Percentiles rank a stretch among this genome's conserved stretches.
Conservation (phyloP, 2,329 filamentous ascomycete species). For the Apiospora rasikravindrae region DNA sequence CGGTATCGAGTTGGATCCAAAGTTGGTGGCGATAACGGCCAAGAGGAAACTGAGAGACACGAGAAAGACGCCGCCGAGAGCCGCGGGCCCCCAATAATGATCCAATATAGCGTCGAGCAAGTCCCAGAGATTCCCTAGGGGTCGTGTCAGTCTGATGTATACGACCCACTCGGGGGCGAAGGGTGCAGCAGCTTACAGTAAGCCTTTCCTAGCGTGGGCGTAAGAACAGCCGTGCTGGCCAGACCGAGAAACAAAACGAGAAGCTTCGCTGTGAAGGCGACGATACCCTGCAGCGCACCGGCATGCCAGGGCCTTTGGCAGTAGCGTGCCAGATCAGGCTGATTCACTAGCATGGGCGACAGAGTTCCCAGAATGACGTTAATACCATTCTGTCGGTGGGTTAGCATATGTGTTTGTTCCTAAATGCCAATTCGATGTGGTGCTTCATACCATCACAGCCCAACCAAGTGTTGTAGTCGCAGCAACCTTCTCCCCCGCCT, state of each 20-base stretch:
- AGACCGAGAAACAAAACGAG: slow-evolving; percentile 39
- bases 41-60: slow-evolving; percentile 33
- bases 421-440: background rate
- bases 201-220: slow-evolving; percentile 41
- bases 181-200: slow-evolving; percentile 33
- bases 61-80: slow-evolving; percentile 45
- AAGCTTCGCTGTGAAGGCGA: slow-evolving; percentile 33
- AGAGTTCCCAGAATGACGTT: slow-evolving; percentile 45
- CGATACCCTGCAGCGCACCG: slow-evolving; percentile 36
- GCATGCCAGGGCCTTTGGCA: slow-evolving; percentile 39
- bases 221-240: slow-evolving; percentile 39
- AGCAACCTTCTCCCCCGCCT: slow-evolving; percentile 31
- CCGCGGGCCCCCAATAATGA: slow-evolving; percentile 43
- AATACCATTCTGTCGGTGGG: slow-evolving; percentile 33
- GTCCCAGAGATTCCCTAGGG: slow-evolving; percentile 25
- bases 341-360: slow-evolving; percentile 42
- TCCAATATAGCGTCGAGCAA: slow-evolving; percentile 46
- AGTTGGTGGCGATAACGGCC: slow-evolving; percentile 49
- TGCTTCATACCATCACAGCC: slow-evolving; percentile 38
- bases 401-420: background rate
- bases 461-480: slow-evolving; percentile 40
- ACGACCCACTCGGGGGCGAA: background rate
- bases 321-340: slow-evolving; percentile 44
- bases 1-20: slow-evolving; percentile 46
- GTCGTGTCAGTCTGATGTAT: background rate